phyloP scores from a whole-genome alignment of 2,329 filamentous ascomycete genomes.

The Acrocalymma vagum region DNA sequence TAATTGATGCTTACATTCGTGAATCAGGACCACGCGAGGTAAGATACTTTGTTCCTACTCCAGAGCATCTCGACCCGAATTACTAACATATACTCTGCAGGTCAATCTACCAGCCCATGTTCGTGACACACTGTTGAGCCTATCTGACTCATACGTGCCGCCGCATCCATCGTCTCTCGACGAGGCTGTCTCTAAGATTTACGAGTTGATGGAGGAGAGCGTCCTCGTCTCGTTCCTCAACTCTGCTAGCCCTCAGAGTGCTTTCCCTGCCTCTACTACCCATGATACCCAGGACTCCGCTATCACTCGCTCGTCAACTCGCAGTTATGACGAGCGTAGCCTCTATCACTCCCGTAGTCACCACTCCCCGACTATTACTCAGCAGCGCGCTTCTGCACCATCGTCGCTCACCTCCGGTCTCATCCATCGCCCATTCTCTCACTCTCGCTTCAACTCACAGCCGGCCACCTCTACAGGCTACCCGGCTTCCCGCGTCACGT shows the following conservation, averaged over 20 bases:
- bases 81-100: constrained; percentile 37
- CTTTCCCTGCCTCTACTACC: constrained; percentile 49
- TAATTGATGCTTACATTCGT: constrained; percentile 86
- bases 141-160: constrained; percentile 68
- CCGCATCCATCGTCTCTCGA: constrained; percentile 79
- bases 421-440: constrained; percentile 47
- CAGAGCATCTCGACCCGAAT: not conserved
- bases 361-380: constrained; percentile 38
- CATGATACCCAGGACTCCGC: constrained; percentile 53
- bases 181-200: constrained; percentile 84
- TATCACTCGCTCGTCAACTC: constrained; percentile 47
- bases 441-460: constrained; percentile 48
- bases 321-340: constrained; percentile 52
- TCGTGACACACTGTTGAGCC: constrained; percentile 78
- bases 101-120: constrained; percentile 84
- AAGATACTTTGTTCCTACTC: constrained; percentile 5
- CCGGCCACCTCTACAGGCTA: constrained; percentile 41
- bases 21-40: constrained; percentile 48
- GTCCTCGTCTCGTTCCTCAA: constrained; percentile 93
- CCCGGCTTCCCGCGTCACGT: constrained; percentile 34
- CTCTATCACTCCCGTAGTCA: constrained; percentile 34
- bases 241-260: constrained; percentile 61
- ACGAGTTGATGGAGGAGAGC: constrained; percentile 97
- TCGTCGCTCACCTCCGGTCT: constrained; percentile 48
- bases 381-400: constrained; percentile 50